Conservation (phyloP, 1,139 yeast genomes). For the Sporopachydermia cereana region DNA sequence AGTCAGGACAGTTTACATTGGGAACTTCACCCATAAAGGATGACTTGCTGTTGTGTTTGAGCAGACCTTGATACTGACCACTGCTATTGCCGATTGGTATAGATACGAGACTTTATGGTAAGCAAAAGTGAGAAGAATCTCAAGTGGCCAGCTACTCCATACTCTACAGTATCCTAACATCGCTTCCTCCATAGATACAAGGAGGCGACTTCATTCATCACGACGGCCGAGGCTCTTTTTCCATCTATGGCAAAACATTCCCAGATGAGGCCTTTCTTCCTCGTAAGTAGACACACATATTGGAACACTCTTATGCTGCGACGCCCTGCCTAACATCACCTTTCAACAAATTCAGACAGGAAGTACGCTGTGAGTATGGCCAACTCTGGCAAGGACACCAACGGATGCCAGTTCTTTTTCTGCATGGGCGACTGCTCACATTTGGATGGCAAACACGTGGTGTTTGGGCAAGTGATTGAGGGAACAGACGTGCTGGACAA, state of each 20-base stretch:
- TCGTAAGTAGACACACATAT: conserved; percentile 5
- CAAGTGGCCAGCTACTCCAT: no score
- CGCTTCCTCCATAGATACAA: conserved; percentile 22
- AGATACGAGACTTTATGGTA: conserved; percentile 5
- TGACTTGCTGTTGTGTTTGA: no score
- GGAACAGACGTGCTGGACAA: conserved; percentile 16
- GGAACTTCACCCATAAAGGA: not conserved
- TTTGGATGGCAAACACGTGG: conserved; percentile 28
- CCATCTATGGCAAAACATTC: conserved; percentile 26
- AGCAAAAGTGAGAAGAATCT: no score
- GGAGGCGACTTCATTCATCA: conserved; percentile 33
- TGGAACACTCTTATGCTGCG: no score
- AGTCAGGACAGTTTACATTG: no score
- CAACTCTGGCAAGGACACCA: conserved; percentile 32
- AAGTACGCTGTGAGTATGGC: conserved; percentile 28
- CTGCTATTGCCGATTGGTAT: no score
- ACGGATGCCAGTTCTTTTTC: conserved; percentile 31
- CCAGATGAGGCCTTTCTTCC: conserved; percentile 26
- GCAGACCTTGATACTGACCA: no score
- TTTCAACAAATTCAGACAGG: not conserved
- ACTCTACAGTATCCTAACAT: conserved; percentile 2
- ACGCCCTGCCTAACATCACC: conserved; percentile 18
- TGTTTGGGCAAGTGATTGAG: conserved; percentile 27
- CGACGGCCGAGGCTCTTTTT: conserved; percentile 34
- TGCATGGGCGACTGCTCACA: conserved; percentile 21